Percentiles rank a stretch among this genome's conserved stretches.
phyloP scores from a whole-genome alignment of 768 basidiomycete species.

The Mrakia blollopis region DNA sequence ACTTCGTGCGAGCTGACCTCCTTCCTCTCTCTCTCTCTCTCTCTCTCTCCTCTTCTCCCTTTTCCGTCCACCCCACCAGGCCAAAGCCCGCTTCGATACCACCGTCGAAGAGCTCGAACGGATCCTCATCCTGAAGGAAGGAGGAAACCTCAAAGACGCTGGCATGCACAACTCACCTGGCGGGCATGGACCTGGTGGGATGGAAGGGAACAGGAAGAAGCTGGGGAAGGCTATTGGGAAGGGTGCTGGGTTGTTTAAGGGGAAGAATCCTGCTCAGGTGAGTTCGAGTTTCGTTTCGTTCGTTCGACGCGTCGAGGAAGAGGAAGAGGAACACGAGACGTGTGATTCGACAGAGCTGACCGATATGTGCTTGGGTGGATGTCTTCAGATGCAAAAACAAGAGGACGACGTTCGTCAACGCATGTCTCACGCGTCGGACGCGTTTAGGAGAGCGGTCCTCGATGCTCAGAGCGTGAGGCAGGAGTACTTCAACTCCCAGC shows the following conservation, averaged over 20 bases:
- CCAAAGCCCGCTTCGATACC: conserved; percentile 75
- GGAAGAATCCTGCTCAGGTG: conserved; percentile 86
- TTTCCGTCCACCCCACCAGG: conserved; percentile 44
- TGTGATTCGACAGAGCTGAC: neutral
- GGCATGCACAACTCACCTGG: conserved; percentile 40
- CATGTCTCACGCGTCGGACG: conserved; percentile 79
- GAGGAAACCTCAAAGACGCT: conserved; percentile 81
- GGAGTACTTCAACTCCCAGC: conserved; percentile 96
- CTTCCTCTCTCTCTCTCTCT: neutral
- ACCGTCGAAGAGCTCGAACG: conserved; percentile 93
- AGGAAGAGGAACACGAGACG: too few species aligned
- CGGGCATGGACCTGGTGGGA: conserved; percentile 46
- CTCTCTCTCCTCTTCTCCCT: neutral
- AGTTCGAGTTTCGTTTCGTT: neutral
- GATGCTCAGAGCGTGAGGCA: conserved; percentile 87
- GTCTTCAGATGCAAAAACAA: conserved; percentile 69
- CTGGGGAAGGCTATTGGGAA: conserved; percentile 80
- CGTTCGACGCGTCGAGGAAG: too few species aligned
- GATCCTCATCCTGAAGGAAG: conserved; percentile 86
- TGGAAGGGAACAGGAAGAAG: conserved; percentile 63
- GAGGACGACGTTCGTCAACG: conserved; percentile 88
- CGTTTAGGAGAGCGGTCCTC: conserved; percentile 80
- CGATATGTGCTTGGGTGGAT: neutral
- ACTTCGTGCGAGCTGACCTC: neutral
- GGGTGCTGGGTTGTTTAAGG: conserved; percentile 81